phyloP scores from a whole-genome alignment of 148 eudicot genomes.

The Nyssa sinensis region DNA sequence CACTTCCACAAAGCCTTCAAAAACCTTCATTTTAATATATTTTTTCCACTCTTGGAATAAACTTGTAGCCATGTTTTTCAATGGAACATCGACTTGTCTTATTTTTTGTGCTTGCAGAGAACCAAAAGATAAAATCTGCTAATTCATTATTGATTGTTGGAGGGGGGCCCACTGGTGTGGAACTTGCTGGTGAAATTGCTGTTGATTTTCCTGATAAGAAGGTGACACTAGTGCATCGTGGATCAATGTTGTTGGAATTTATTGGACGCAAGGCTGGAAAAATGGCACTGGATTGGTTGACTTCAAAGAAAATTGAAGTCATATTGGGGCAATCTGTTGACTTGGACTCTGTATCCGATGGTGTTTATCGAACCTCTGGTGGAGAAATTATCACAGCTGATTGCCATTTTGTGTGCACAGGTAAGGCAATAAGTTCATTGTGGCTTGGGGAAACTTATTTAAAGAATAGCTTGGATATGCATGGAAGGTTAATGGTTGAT shows the following conservation, averaged over 20 bases:
- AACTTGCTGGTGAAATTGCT: conserved; percentile 58
- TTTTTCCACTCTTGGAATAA: background rate
- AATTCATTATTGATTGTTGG: conserved; percentile 44
- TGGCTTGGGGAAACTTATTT: conserved; percentile 51
- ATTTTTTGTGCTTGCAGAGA: conserved; percentile 26
- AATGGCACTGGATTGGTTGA: conserved; percentile 46
- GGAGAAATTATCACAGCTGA: conserved; percentile 48
- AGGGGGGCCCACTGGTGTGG: conserved; percentile 68
- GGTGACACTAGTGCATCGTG: conserved; percentile 48
- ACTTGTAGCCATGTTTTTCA: background rate
- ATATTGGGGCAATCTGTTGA: conserved; percentile 38
- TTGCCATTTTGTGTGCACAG: conserved; percentile 44
- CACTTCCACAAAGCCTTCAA: background rate
- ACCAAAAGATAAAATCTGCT: conserved; percentile 35
- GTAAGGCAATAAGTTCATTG: conserved; percentile 39
- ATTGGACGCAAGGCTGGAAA: conserved; percentile 44
- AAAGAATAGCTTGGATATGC: conserved; percentile 36
- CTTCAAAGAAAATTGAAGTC: conserved; percentile 47
- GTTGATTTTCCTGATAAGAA: conserved; percentile 49
- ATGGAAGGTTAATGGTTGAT: conserved; percentile 45
- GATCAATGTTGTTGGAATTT: conserved; percentile 49
- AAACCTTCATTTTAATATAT: background rate
- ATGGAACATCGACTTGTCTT: background rate
- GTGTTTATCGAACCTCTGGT: conserved; percentile 42
- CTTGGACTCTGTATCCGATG: conserved; percentile 29